Evolutionary conservation across 176 grass and related monocot species (phyloP).

Genomic region (Saccharum officinarum): DNA sequence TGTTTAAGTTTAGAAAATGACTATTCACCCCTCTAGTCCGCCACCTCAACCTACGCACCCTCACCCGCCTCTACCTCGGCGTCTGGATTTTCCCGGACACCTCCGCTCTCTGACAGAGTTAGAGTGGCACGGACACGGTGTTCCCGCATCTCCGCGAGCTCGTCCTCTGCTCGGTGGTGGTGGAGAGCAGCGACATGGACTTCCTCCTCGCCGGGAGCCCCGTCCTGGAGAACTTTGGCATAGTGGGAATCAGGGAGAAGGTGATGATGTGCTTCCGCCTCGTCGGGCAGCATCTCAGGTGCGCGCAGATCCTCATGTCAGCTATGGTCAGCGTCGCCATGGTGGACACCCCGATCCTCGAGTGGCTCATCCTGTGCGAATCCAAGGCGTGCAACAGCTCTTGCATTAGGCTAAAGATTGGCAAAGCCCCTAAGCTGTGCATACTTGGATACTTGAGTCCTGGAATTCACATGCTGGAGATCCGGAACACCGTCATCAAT

Average conservation of each 20-base stretch:
- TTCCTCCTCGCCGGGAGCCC: background rate
- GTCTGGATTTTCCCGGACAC: constrained; percentile 7
- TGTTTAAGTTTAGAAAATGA: no score
- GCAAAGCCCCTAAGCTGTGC: no score
- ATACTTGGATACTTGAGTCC: no score
- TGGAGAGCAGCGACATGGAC: background rate
- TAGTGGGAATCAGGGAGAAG: background rate
- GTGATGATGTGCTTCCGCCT: background rate
- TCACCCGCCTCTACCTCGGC: background rate
- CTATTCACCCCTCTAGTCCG: no score
- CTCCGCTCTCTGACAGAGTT: background rate
- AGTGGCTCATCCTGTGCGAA: no score
- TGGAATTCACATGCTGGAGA: no score
- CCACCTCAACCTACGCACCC: no score
- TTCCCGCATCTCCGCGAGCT: constrained; percentile 27
- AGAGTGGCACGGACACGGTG: background rate
- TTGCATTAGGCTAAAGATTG: no score
- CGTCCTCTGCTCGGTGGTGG: background rate
- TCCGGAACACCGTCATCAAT: no score
- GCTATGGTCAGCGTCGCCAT: background rate
- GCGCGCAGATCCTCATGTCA: background rate
- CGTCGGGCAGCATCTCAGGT: background rate
- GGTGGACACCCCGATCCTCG: no score
- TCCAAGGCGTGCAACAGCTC: no score
- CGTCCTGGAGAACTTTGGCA: background rate